Percentiles rank a stretch among this genome's conserved stretches.
Evolutionary conservation across 2,329 filamentous ascomycete genomes (phyloP).

Genomic region (Aureobasidium sp.): DNA sequence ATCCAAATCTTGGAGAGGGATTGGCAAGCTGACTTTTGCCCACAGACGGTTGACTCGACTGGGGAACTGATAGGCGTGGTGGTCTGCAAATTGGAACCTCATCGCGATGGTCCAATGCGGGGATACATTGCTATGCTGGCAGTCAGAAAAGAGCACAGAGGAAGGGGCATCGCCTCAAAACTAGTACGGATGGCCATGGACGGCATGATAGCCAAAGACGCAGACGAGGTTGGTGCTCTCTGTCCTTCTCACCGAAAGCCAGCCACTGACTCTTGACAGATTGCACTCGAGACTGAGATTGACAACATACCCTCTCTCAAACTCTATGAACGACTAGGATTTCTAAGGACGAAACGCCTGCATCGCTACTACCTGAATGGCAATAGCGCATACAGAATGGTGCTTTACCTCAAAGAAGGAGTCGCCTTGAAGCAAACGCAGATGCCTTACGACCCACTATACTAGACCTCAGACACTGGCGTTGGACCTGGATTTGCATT

Average conservation of each 20-base stretch:
- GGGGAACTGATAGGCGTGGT: constrained; percentile 76
- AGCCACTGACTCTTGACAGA: constrained; percentile 33
- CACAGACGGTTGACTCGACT: constrained; percentile 14
- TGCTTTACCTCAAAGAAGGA: constrained; percentile 67
- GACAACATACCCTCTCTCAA: constrained; percentile 85
- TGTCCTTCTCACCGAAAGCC: too few species aligned
- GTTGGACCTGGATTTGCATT: constrained; percentile 8
- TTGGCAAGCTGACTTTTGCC: background rate
- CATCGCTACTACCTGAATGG: constrained; percentile 96
- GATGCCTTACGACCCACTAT: constrained; percentile 14
- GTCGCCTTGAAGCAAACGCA: constrained; percentile 36
- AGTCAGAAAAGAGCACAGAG: constrained; percentile 72
- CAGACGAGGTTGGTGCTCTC: constrained; percentile 60
- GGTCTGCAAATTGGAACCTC: constrained; percentile 87
- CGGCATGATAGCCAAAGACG: constrained; percentile 74
- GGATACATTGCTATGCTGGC: constrained; percentile 99
- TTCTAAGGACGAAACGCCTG: constrained; percentile 83
- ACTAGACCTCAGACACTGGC: constrained; percentile 3
- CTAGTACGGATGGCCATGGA: constrained; percentile 88
- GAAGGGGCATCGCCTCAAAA: constrained; percentile 75
- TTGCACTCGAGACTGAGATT: constrained; percentile 93
- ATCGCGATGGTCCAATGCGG: constrained; percentile 76
- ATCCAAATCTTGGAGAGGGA: background rate
- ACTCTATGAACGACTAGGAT: constrained; percentile 87
- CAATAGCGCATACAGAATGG: constrained; percentile 84